phyloP scores from a whole-genome alignment of 2,329 filamentous ascomycete species.

The Basipetospora chlamydospora region DNA sequence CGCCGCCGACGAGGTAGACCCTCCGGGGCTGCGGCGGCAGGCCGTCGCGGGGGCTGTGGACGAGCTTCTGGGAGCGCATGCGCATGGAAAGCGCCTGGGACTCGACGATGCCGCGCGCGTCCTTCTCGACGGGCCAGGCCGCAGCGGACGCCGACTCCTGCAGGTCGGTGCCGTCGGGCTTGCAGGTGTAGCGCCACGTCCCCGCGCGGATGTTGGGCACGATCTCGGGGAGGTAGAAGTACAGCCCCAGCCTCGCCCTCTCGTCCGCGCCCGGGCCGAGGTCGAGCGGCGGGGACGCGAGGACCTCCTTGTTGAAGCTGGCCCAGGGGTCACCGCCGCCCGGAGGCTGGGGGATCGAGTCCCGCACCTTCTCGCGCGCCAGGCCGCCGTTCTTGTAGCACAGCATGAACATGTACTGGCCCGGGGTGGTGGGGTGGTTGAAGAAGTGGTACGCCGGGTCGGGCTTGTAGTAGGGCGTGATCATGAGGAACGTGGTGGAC shows the following conservation, averaged over 20 bases:
- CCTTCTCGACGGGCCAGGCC: conserved; percentile 41
- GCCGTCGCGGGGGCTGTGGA: conserved; percentile 34
- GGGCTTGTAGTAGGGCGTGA: conserved; percentile 78
- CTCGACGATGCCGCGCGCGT: conserved; percentile 79
- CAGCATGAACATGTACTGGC: conserved; percentile 99
- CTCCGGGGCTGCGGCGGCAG: conserved; percentile 75
- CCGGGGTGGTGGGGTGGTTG: conserved; percentile 84
- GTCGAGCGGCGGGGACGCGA: conserved; percentile 55
- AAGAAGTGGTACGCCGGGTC: conserved; percentile 93
- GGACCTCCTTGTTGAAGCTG: conserved; percentile 61
- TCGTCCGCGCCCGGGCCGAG: conserved; percentile 34
- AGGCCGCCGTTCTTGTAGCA: conserved; percentile 98
- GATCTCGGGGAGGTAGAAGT: conserved; percentile 89
- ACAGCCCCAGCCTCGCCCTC: conserved; percentile 79
- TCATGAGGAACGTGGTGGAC: conserved; percentile 95
- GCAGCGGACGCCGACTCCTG: conserved; percentile 14
- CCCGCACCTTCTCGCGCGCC: conserved; percentile 78
- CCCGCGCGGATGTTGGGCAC: conserved; percentile 81
- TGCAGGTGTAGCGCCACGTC: conserved; percentile 66
- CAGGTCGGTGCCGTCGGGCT: conserved; percentile 38
- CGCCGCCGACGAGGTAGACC: conserved; percentile 89
- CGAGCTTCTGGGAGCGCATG: conserved; percentile 66
- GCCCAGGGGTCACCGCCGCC: conserved; percentile 49
- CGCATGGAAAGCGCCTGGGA: conserved; percentile 89
- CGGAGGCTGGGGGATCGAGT: conserved; percentile 50